Base-by-base conservation (phyloP, 805 yeast genomes). In the Ogataea kodamae region DNA sequence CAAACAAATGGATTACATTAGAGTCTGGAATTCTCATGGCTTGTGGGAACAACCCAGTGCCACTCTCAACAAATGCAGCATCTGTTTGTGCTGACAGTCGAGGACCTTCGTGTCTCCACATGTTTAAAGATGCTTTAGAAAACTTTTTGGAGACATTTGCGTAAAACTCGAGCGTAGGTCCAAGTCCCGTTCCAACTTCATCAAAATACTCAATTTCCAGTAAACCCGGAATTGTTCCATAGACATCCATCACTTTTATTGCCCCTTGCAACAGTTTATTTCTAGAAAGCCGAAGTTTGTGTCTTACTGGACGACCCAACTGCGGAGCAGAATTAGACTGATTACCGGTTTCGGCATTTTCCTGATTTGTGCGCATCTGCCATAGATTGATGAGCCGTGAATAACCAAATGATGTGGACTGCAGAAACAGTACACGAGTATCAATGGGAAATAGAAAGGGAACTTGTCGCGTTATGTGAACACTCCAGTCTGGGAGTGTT, bases 141-240 rank as follows among this genome's bases (percentile, higher is more conserved):
- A 90, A 87, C 43, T 80, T 88, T 37, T 68, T 75, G 0, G 96
- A 87, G 2, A 85, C 87, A 10, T 70, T 65, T 0, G 97, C 78
- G 52, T 87, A 90, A 52, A 92, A 90, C 58, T 90, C 98, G 43
- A 89, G 65, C 0, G 98, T 90, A 3, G 98, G 98, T 0, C 98
- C 98, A 27, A 88, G 62, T 0, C 98, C 98, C 0, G 96, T 81
- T n/a, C 97, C 98, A 5, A 72, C 96, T 55, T 90, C 98, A 45
- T 81, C 88, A 43, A 71, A 76, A 50, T 83, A 90, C 54, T 89
- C 96, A 36, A 92, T 78, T 49, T 90, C 97, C 14, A 90, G 61
- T 4, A 84, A 66, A 18, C 87, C 81, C 1, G 96, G 88, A n/a
- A 80, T 70, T 0, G 83, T 62, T 0, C 92, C 95, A 54, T 86